A percentile compares a stretch with the other conserved stretches of the same genome.
Conservation (phyloP, 2,329 filamentous ascomycete species). For the Trichoderma simmonsii region DNA sequence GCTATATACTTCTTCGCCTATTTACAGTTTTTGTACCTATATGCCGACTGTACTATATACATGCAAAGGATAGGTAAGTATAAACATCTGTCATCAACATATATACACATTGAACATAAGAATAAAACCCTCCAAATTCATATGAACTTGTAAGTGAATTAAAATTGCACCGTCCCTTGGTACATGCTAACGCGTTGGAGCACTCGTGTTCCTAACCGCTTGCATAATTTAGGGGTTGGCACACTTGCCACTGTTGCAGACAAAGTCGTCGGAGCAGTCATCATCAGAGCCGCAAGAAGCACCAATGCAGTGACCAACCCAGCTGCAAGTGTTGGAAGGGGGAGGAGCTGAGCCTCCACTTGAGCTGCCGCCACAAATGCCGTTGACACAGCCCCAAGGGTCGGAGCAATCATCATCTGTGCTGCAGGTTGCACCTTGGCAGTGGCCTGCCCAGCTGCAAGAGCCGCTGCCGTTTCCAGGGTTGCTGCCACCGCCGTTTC, state of each 20-base stretch:
- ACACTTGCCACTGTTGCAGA: neutral
- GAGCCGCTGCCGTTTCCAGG: neutral
- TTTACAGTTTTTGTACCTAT: neutral
- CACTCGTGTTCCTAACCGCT: neutral
- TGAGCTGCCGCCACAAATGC: neutral
- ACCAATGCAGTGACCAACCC: neutral
- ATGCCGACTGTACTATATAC: neutral
- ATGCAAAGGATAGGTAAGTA: neutral
- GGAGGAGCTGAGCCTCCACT: neutral
- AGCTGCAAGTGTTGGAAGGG: neutral
- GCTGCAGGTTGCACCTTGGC: neutral
- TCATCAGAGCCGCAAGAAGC: neutral
- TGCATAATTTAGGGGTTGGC: neutral
- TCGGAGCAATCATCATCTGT: slow-evolving; percentile 2
- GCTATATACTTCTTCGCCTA: neutral
- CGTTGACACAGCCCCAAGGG: neutral
- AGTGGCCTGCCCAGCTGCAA: slow-evolving; percentile 3
- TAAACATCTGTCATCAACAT: neutral
- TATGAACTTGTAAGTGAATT: neutral
- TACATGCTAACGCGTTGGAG: neutral
- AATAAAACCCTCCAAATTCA: neutral
- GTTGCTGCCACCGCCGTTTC: neutral
- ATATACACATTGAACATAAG: neutral
- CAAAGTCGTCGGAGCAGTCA: neutral
- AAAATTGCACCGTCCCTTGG: neutral